These are phyloP conservation scores for Gnaphalium uliginosum DNA, from an alignment of 129 eudicot species.

Conservation along the genomic window DNA sequence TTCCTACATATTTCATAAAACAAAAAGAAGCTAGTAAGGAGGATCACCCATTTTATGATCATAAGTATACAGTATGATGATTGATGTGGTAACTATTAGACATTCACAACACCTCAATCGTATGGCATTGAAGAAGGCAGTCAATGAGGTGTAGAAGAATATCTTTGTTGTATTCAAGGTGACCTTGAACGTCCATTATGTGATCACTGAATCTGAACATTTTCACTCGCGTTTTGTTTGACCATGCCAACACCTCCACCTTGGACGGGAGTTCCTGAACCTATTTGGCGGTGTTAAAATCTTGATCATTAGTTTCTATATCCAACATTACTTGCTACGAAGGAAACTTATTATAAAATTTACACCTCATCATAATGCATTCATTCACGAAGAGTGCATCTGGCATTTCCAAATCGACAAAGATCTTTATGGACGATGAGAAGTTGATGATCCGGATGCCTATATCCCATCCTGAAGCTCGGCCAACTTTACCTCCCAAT, in stretches of 20 bases:
- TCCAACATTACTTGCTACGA: not conserved
- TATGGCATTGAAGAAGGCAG: conserved; percentile 52
- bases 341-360: not conserved
- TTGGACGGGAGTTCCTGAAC: conserved; percentile 65
- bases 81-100: too few species aligned
- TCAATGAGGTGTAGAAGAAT: conserved; percentile 69
- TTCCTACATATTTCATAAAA: conserved; percentile 32
- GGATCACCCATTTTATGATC: too few species aligned
- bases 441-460: conserved; percentile 57
- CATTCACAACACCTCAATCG: conserved; percentile 43
- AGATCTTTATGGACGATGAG: conserved; percentile 39
- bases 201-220: conserved; percentile 72
- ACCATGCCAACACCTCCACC: conserved; percentile 76
- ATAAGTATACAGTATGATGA: too few species aligned
- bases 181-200: conserved; percentile 88
- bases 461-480: conserved; percentile 64
- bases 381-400: conserved; percentile 47
- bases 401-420: conserved; percentile 42
- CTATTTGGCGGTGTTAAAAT: conserved; percentile 23
- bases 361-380: conserved; percentile 73
- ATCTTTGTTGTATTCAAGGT: conserved; percentile 79
- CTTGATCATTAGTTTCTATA: not conserved
- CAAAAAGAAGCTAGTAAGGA: not conserved
- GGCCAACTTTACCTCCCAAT: conserved; percentile 60
- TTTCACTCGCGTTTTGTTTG: conserved; percentile 62